These are phyloP conservation scores for Phytophthora hibernalis DNA, from an alignment of 352 stramenopile genomes.

Conservation along the genomic window DNA sequence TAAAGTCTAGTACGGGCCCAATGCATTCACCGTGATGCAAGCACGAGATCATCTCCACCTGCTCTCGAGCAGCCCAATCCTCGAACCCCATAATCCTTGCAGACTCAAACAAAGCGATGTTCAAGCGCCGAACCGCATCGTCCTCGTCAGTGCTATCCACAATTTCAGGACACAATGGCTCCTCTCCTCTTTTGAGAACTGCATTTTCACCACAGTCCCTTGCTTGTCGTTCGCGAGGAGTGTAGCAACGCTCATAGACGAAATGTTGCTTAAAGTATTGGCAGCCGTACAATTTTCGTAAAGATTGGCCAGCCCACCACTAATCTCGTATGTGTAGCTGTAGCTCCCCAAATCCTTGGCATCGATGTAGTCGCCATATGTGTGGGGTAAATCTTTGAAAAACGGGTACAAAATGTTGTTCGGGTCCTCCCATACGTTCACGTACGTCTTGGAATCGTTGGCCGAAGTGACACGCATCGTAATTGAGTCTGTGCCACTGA, in stretches of 20 bases:
- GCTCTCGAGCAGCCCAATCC: conserved; percentile 40
- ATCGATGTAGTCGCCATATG: conserved; percentile 52
- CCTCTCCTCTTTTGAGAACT: conserved; percentile 2
- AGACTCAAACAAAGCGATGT: conserved; percentile 50
- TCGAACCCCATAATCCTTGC: conserved; percentile 49
- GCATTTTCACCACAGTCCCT: conserved; percentile 6
- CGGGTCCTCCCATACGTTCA: conserved; percentile 41
- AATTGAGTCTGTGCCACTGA: conserved; percentile 34
- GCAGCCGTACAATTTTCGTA: conserved; percentile 51
- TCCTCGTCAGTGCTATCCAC: conserved; percentile 26
- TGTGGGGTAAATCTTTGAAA: conserved; percentile 63
- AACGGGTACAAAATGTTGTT: conserved; percentile 59
- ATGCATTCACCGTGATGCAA: conserved; percentile 55
- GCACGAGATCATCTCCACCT: conserved; percentile 65
- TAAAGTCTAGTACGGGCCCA: conserved; percentile 49
- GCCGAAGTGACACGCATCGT: conserved; percentile 31
- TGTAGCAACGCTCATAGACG: not conserved
- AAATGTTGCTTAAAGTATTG: conserved; percentile 31
- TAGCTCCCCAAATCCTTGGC: conserved; percentile 53
- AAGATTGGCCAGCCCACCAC: conserved; percentile 52
- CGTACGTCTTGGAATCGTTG: conserved; percentile 28
- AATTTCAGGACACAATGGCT: conserved; percentile 17
- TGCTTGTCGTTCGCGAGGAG: conserved; percentile 6
- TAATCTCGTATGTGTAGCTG: conserved; percentile 67
- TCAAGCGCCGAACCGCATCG: conserved; percentile 38